Percentiles rank a stretch among this genome's conserved stretches.
Evolutionary conservation across 2,329 filamentous ascomycete species (phyloP).

Genomic region (Hypomyces perniciosus): DNA sequence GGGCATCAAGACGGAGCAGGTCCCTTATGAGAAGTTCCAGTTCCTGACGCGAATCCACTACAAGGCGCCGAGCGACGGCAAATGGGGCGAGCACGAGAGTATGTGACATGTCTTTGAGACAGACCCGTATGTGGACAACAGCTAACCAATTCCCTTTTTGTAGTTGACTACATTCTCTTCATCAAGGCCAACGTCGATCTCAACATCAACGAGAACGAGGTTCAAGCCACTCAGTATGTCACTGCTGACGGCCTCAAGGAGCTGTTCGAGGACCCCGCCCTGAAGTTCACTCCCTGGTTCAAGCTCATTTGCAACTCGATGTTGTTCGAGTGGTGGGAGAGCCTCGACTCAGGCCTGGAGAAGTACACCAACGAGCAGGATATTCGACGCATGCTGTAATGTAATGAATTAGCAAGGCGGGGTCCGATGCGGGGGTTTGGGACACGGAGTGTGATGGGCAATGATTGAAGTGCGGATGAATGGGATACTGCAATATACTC

Average conservation of each 20-base stretch:
- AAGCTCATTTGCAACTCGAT: slow-evolving; percentile 97
- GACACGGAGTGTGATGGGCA: neutral
- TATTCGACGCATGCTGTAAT: slow-evolving; percentile 71
- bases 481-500: too few species aligned
- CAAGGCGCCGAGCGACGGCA: slow-evolving; percentile 91
- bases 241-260: slow-evolving; percentile 72
- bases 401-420: neutral
- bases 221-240: slow-evolving; percentile 78
- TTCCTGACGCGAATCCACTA: slow-evolving; percentile 98
- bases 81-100: slow-evolving; percentile 99
- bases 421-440: neutral
- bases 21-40: slow-evolving; percentile 83
- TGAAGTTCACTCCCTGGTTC: slow-evolving; percentile 98
- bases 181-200: slow-evolving; percentile 91
- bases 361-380: slow-evolving; percentile 80
- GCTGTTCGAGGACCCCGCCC: slow-evolving; percentile 73
- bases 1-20: slow-evolving; percentile 82
- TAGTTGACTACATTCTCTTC: slow-evolving; percentile 95
- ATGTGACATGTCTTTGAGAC: slow-evolving; percentile 32
- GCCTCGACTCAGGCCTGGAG: slow-evolving; percentile 73
- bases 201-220: slow-evolving; percentile 79
- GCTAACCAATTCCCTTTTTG: neutral
- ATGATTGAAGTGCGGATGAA: neutral
- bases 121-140: neutral
- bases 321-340: slow-evolving; percentile 96